phyloP scores from a whole-genome alignment of 2,329 filamentous ascomycete species.

The Microsporum canis region DNA sequence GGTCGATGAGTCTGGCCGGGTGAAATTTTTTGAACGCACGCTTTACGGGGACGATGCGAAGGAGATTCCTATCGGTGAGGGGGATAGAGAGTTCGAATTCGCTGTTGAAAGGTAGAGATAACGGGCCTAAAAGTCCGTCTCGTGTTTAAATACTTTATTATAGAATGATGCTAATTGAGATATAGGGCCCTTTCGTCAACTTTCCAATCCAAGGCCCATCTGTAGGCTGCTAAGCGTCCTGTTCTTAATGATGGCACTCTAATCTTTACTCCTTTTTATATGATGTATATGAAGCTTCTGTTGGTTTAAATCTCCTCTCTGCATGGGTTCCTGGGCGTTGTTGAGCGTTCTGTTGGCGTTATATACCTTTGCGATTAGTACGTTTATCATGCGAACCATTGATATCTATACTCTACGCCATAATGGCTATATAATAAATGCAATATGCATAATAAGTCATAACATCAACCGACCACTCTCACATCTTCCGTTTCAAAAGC shows the following conservation, averaged over 20 bases:
- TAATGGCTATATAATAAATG: not conserved
- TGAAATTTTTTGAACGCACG: constrained; percentile 53
- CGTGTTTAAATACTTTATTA: not conserved
- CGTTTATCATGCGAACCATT: not conserved
- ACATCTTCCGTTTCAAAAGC: constrained; percentile 68
- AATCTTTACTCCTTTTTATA: not conserved
- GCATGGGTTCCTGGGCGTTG: not conserved
- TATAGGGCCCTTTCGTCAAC: not conserved
- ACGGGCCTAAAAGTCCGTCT: not conserved
- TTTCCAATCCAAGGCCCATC: not conserved
- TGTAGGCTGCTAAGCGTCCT: not conserved
- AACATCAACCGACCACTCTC: not conserved
- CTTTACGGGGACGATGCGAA: constrained; percentile 45
- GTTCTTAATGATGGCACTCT: too few relatives aligned
- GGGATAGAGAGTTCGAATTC: constrained; percentile 37
- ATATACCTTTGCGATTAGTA: not conserved
- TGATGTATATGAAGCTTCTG: not conserved
- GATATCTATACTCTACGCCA: not conserved
- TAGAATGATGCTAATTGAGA: not conserved
- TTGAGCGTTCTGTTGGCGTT: not conserved
- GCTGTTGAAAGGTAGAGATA: constrained; percentile 15
- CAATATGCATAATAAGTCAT: not conserved
- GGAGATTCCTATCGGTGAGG: constrained; percentile 35
- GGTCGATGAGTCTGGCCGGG: constrained; percentile 43
- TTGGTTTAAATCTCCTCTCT: not conserved